Evolutionary conservation across 768 basidiomycete genomes (phyloP).

Genomic region (Tubosaeta sp.): DNA sequence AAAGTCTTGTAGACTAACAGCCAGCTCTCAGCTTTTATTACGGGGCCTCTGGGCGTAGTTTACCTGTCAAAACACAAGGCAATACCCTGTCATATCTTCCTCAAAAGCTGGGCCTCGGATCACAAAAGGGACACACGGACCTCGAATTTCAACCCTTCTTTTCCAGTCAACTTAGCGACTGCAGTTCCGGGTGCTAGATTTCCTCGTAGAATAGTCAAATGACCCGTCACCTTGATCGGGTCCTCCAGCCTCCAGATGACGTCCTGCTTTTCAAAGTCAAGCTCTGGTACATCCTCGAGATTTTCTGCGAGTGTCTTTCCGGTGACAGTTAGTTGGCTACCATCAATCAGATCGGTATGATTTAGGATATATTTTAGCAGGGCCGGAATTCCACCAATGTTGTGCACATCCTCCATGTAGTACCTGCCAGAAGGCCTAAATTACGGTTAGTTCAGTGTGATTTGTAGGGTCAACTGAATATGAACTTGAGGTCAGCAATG

Average conservation of each 20-base stretch:
- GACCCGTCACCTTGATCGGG: slow-evolving; percentile 85
- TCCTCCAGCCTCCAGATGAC: slow-evolving; percentile 67
- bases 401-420: slow-evolving; percentile 88
- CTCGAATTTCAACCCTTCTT: slow-evolving; percentile 84
- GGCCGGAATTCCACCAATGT: slow-evolving; percentile 79
- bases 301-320: slow-evolving; percentile 90
- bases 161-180: slow-evolving; percentile 91
- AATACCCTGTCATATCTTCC: slow-evolving; percentile 43
- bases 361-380: slow-evolving; percentile 80
- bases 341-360: slow-evolving; percentile 74
- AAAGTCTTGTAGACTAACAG: slow-evolving; percentile 57
- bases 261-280: slow-evolving; percentile 69
- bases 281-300: slow-evolving; percentile 69
- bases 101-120: background rate
- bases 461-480: slow-evolving; percentile 12
- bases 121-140: slow-evolving; percentile 33
- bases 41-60: background rate
- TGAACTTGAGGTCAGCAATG: slow-evolving; percentile 75
- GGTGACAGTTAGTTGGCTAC: slow-evolving; percentile 82
- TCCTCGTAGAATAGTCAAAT: slow-evolving; percentile 84
- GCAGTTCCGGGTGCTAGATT: slow-evolving; percentile 83
- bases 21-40: slow-evolving; percentile 4
- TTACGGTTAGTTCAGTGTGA: slow-evolving; percentile 3
- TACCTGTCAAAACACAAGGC: slow-evolving; percentile 79
- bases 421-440: slow-evolving; percentile 77